A percentile compares a stretch with the other conserved stretches of the same genome.
Conservation (phyloP, 2,329 filamentous ascomycete genomes). For the Chalaropsis ovoidea region DNA sequence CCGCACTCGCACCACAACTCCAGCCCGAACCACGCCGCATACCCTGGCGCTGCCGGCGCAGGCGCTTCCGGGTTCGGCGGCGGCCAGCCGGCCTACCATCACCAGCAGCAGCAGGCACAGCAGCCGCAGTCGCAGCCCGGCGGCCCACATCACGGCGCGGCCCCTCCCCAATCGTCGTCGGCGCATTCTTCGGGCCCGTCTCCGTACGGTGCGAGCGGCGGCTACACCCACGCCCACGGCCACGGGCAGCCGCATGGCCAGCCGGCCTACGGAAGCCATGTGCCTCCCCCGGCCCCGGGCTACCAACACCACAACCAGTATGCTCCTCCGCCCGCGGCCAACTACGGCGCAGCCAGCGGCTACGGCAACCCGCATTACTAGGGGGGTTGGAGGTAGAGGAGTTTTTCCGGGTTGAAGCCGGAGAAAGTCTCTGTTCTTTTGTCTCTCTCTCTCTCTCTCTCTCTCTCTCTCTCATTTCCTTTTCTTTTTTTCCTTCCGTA, state of each 20-base stretch:
- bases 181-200: constrained; percentile 3
- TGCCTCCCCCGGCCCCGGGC: constrained; percentile 27
- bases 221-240: constrained; percentile 17
- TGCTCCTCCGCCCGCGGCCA: not conserved
- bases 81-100: constrained; percentile 29
- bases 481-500: constrained; percentile 5
- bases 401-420: no score
- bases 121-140: constrained; percentile 27
- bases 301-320: constrained; percentile 28
- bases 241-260: constrained; percentile 25
- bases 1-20: constrained; percentile 27
- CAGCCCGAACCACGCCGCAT: constrained; percentile 24
- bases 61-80: constrained; percentile 30
- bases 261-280: constrained; percentile 23
- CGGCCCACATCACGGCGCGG: constrained; percentile 9
- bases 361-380: no score
- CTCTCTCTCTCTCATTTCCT: not conserved
- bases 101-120: no score
- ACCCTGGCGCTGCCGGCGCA: constrained; percentile 27
- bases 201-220: constrained; percentile 17
- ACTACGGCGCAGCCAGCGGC: no score
- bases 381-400: no score
- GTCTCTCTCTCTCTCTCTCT: not conserved
- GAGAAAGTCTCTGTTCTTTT: not conserved
- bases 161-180: constrained; percentile 25